These are phyloP conservation scores for Sporothrix globosa DNA, from an alignment of 2,329 filamentous ascomycete genomes.

Conservation along the genomic window DNA sequence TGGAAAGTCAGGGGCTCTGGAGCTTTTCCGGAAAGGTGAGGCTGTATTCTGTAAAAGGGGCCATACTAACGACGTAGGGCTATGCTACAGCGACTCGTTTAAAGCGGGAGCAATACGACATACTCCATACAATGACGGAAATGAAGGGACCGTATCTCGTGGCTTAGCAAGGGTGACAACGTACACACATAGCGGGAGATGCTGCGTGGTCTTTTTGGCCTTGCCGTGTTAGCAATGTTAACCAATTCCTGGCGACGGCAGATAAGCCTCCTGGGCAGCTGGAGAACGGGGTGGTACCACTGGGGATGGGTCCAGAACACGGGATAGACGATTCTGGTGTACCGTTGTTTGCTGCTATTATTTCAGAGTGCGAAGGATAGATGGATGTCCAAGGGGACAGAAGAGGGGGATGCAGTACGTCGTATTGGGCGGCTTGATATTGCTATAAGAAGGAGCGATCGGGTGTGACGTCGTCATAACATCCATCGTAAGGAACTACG, in stretches of 20 bases:
- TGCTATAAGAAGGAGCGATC: slow-evolving; percentile 7
- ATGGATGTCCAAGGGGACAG: neutral
- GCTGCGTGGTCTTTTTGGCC: neutral
- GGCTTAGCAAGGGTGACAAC: neutral
- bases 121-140: neutral
- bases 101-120: neutral
- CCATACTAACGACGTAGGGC: neutral
- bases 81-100: neutral
- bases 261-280: neutral
- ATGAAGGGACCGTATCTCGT: neutral
- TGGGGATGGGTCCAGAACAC: neutral
- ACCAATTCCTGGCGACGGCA: neutral
- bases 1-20: neutral
- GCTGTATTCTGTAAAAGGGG: neutral
- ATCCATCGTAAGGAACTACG: neutral
- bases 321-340: neutral
- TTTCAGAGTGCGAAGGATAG: neutral
- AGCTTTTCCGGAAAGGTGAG: neutral
- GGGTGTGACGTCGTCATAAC: neutral
- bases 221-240: neutral
- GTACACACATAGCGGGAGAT: neutral
- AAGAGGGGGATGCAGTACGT: neutral
- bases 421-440: neutral
- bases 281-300: too few species aligned
- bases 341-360: too few species aligned